These are phyloP conservation scores for Suhomyces taliae DNA, from an alignment of 1,139 yeast species.

Conservation along the genomic window DNA sequence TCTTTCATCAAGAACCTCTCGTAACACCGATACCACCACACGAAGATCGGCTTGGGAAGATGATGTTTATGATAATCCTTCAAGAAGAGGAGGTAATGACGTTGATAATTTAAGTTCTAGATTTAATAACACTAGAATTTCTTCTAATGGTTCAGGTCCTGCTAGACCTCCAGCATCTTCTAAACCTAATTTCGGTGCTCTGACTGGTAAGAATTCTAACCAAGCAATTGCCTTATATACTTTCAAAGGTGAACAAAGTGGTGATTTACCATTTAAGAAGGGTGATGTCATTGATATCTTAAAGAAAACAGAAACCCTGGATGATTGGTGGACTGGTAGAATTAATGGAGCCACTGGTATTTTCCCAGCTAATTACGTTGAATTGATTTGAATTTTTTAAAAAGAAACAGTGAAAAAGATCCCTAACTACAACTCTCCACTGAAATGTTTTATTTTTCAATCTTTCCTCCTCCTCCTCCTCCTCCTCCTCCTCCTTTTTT, in stretches of 20 bases:
- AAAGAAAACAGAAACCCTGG: constrained; percentile 80
- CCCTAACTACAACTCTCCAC: not conserved
- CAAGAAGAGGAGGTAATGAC: constrained; percentile 32
- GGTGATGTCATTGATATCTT: constrained; percentile 92
- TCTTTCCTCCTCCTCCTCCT: too few relatives aligned
- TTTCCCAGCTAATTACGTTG: constrained; percentile 96
- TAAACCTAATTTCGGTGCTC: constrained; percentile 56
- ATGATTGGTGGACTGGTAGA: constrained; percentile 99
- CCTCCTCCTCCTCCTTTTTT: too few relatives aligned
- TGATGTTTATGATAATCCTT: constrained; percentile 66
- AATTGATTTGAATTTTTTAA: constrained; percentile 50
- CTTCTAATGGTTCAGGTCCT: constrained; percentile 28
- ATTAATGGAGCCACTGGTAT: constrained; percentile 82
- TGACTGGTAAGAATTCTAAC: constrained; percentile 47
- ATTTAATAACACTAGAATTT: constrained; percentile 32
- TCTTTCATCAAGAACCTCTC: constrained; percentile 4
- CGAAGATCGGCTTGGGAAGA: constrained; percentile 72
- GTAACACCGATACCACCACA: constrained; percentile 5
- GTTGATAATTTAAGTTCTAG: constrained; percentile 38
- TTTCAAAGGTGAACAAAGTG: constrained; percentile 87
- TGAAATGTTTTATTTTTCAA: not conserved
- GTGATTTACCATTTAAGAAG: constrained; percentile 88
- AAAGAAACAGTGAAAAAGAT: not conserved
- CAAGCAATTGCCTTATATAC: constrained; percentile 90
- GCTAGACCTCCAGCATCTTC: constrained; percentile 39